These are phyloP conservation scores for Nakazawaea pomicola DNA, from an alignment of 805 yeast genomes.

Conservation along the genomic window DNA sequence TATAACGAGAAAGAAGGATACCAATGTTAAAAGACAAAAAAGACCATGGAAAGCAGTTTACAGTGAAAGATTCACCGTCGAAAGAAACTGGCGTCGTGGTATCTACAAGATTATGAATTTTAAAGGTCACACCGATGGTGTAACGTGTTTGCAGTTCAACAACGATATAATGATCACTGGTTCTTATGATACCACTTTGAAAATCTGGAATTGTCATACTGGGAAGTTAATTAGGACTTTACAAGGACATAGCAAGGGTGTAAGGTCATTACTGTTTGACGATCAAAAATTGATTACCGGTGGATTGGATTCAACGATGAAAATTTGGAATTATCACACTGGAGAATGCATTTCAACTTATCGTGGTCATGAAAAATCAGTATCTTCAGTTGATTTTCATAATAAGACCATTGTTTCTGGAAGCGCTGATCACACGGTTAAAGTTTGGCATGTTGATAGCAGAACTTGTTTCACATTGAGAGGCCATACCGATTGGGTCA, in stretches of 20 bases:
- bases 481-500: constrained; percentile 93
- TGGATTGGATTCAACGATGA: constrained; percentile 83
- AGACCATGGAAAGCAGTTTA: constrained; percentile 97
- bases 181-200: constrained; percentile 83
- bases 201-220: constrained; percentile 87
- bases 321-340: constrained; percentile 93
- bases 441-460: constrained; percentile 94
- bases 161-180: constrained; percentile 78
- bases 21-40: constrained; percentile 30
- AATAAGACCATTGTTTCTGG: constrained; percentile 86
- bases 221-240: constrained; percentile 75
- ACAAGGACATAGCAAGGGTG: constrained; percentile 86
- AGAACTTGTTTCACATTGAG: constrained; percentile 88
- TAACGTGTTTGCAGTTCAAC: constrained; percentile 83
- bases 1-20: constrained; percentile 8
- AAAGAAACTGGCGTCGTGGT: constrained; percentile 93
- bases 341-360: constrained; percentile 94
- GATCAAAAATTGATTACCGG: constrained; percentile 88
- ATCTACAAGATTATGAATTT: constrained; percentile 58
- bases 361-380: constrained; percentile 86
- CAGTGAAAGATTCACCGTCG: constrained; percentile 85
- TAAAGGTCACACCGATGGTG: constrained; percentile 81
- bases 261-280: constrained; percentile 80
- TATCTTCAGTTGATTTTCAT: constrained; percentile 75
- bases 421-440: constrained; percentile 85